Percentiles rank a stretch among this genome's conserved stretches.
phyloP scores from a whole-genome alignment of 805 yeast genomes.

The Sungouiozyma ichnusensis region DNA sequence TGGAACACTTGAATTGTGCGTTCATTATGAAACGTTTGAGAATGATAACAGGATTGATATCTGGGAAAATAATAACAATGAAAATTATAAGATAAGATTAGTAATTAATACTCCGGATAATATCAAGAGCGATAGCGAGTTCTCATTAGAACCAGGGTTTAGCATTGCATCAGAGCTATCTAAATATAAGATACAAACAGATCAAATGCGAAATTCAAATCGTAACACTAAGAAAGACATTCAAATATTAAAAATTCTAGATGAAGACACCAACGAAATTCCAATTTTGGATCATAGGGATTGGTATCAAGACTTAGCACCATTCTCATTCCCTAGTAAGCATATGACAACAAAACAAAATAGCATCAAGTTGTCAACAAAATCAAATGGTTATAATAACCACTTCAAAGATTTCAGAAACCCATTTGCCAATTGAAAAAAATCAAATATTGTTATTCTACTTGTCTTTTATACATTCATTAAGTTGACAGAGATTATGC shows the following conservation, averaged over 20 bases:
- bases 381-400: background rate
- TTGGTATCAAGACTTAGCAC: background rate
- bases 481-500: background rate
- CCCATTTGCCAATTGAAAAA: slow-evolving; percentile 3
- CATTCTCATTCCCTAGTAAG: background rate
- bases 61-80: slow-evolving; percentile 25
- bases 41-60: slow-evolving; percentile 12
- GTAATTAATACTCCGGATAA: background rate
- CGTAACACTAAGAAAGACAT: background rate
- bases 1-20: slow-evolving; percentile 15
- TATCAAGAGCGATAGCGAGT: background rate
- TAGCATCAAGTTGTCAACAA: background rate
- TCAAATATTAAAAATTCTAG: background rate
- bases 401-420: slow-evolving; percentile 3
- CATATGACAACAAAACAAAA: background rate
- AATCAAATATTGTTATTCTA: background rate
- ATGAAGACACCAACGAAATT: background rate
- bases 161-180: background rate
- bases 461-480: background rate
- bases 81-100: slow-evolving; percentile 19
- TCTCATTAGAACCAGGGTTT: background rate
- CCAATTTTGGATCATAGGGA: background rate
- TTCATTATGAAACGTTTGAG: slow-evolving; percentile 18
- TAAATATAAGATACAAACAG: background rate
- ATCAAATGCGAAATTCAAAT: background rate